Evolutionary conservation across 129 eudicot species (phyloP), one percentile per base, ranked within the genome.

Genomic region (Gnaphalium uliginosum): DNA sequence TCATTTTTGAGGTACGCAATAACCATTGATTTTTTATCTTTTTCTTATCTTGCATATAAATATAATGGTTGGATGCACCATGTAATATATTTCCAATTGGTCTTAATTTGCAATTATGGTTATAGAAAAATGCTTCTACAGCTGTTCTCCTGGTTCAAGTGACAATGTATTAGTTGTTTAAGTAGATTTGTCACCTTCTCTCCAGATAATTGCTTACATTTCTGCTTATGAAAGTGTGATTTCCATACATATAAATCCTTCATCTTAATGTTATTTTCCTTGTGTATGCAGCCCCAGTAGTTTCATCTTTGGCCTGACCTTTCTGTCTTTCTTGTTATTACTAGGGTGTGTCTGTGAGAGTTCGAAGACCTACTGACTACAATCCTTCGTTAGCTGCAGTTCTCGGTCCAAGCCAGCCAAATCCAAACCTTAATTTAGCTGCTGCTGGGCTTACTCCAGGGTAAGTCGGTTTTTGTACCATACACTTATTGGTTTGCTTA

Each of bases 391-490:
- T 89, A 76, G 97, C 97, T 76, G 97, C 97, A 70, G 84, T 86
- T 10, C 97, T 92, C 81, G 97, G 97, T 68, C 97, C 97, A 19
- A 89, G 96, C 71, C 97, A 89, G 69, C 97, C 97, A 54, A 87
- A 82, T 72, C 96, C 97, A 62, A 83, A 92, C 68, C 90, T 92
- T 18, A 92, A 92, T 76, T 72, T 92, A 81, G 91, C 97, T 70
- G 97, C 97, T 73, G 90, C 89, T 30, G 96, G 97, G 70, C 91
- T 92, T 71, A 85, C 90, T 46, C 93, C 93, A 33, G 96, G 97
- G 97, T 88, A 79, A 83, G 83, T 77, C 60, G 19, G 68, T 11
- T 33, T 11, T 41, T 46, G 75, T 54, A 2, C 69, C 10, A 39
- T 68, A 24, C 21, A 21, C 4, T 6, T 21, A 54, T 66, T 32